Evolutionary conservation across 2,329 filamentous ascomycete species (phyloP).

Genomic region (Fusarium xyrophilum): DNA sequence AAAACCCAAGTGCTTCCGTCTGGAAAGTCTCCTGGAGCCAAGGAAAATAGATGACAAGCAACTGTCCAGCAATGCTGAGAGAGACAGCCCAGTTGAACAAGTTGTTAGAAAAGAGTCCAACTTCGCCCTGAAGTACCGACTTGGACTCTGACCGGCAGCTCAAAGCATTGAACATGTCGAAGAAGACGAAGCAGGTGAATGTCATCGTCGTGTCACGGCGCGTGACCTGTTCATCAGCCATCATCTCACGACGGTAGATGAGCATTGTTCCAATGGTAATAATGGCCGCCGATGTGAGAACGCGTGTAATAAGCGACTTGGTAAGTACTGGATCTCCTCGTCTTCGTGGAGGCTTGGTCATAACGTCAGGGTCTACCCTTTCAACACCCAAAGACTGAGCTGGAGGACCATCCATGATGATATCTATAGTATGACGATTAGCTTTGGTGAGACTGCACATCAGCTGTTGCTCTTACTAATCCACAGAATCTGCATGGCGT

Average conservation of each 20-base stretch:
- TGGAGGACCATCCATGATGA: constrained; percentile 98
- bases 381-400: constrained; percentile 97
- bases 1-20: constrained; percentile 80
- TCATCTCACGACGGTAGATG: constrained; percentile 92
- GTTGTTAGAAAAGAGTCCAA: constrained; percentile 82
- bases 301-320: constrained; percentile 77
- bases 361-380: constrained; percentile 90
- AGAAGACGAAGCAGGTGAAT: constrained; percentile 97
- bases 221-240: constrained; percentile 79
- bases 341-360: constrained; percentile 84
- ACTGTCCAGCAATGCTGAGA: constrained; percentile 82
- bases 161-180: constrained; percentile 99
- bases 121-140: constrained; percentile 84
- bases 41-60: constrained; percentile 92
- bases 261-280: constrained; percentile 93
- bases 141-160: constrained; percentile 92
- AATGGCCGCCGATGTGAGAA: constrained; percentile 83
- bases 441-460: neutral
- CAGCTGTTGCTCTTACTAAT: constrained; percentile 75
- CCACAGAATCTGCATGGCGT: constrained; percentile 99
- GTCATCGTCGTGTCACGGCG: constrained; percentile 99
- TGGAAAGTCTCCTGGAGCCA: constrained; percentile 95
- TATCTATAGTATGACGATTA: constrained; percentile 66
- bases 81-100: constrained; percentile 97
- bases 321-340: constrained; percentile 93